Percentiles rank a stretch among this genome's conserved stretches.
These are phyloP conservation scores for Phylloporus sp. DNA, from an alignment of 768 basidiomycete species.

Conservation along the genomic window DNA sequence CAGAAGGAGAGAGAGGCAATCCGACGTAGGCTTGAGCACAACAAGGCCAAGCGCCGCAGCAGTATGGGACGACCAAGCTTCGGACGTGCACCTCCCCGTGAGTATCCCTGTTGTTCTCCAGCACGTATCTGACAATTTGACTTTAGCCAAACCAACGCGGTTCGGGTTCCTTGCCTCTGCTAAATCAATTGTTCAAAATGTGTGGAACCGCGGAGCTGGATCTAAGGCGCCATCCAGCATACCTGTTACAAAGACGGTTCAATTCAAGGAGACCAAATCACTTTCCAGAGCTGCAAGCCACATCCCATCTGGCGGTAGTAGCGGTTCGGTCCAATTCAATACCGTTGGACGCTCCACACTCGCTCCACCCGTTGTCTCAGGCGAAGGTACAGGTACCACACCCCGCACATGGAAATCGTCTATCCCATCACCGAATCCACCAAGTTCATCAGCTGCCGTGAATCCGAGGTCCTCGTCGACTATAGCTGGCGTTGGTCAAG, in stretches of 20 bases:
- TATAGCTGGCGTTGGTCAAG: slow-evolving; percentile 14
- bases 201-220: slow-evolving; percentile 60
- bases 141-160: slow-evolving; percentile 41
- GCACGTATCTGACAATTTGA: slow-evolving; percentile 8
- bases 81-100: slow-evolving; percentile 40
- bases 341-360: slow-evolving; percentile 12
- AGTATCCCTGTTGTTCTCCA: slow-evolving; percentile 17
- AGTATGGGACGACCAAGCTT: slow-evolving; percentile 51
- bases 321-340: slow-evolving; percentile 3
- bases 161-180: slow-evolving; percentile 70
- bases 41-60: slow-evolving; percentile 65
- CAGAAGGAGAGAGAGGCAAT: slow-evolving; percentile 55
- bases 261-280: slow-evolving; percentile 11
- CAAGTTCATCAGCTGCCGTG: slow-evolving; percentile 10
- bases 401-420: slow-evolving; percentile 20
- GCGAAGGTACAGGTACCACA: slow-evolving; percentile 1
- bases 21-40: slow-evolving; percentile 60
- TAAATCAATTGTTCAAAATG: slow-evolving; percentile 66
- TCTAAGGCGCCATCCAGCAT: slow-evolving; percentile 26
- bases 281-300: slow-evolving; percentile 7
- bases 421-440: slow-evolving; percentile 13
- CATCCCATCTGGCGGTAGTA: slow-evolving; percentile 14
- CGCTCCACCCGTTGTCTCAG: slow-evolving; percentile 6
- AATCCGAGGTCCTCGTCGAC: slow-evolving; percentile 12
- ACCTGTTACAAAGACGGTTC: slow-evolving; percentile 26